Evolutionary conservation across 2,329 filamentous ascomycete species (phyloP).

Genomic region (Fusarium penzigii): DNA sequence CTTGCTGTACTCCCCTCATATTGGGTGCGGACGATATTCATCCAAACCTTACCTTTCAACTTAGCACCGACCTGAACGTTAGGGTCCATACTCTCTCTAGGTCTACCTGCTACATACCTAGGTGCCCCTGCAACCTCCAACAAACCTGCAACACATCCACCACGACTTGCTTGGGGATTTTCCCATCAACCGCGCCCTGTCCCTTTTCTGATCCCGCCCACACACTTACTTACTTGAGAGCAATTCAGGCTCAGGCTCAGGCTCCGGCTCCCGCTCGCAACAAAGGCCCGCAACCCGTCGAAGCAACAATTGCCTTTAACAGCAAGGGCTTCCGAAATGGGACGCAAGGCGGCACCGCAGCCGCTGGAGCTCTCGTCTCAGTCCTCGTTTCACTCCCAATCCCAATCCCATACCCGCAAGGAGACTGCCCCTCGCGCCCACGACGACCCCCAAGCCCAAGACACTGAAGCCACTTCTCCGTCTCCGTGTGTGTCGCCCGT

Average conservation of each 20-base stretch:
- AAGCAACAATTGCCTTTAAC: slow-evolving; percentile 22
- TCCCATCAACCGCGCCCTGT: slow-evolving; percentile 10
- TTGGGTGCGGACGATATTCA: no score
- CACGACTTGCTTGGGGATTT: neutral
- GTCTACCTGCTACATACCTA: no score
- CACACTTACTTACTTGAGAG: slow-evolving; percentile 20
- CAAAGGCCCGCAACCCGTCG: slow-evolving; percentile 21
- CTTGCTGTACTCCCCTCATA: no score
- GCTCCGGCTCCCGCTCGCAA: slow-evolving; percentile 12
- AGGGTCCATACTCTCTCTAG: no score
- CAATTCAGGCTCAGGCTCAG: neutral
- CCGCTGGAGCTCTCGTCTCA: slow-evolving; percentile 50
- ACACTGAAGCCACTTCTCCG: slow-evolving; percentile 30
- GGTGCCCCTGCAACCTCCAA: no score
- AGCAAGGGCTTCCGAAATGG: slow-evolving; percentile 44
- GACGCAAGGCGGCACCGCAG: slow-evolving; percentile 60
- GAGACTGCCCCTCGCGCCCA: slow-evolving; percentile 37
- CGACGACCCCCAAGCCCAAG: slow-evolving; percentile 31
- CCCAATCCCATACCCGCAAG: slow-evolving; percentile 13
- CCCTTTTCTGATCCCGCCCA: slow-evolving; percentile 21
- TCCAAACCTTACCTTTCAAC: neutral
- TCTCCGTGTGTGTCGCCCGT: slow-evolving; percentile 34
- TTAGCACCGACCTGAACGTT: no score
- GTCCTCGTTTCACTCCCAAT: slow-evolving; percentile 27
- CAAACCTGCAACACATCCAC: slow-evolving; percentile 1